Evolutionary conservation across 2,329 filamentous ascomycete species (phyloP).

Genomic region (Paraphoma sp.): DNA sequence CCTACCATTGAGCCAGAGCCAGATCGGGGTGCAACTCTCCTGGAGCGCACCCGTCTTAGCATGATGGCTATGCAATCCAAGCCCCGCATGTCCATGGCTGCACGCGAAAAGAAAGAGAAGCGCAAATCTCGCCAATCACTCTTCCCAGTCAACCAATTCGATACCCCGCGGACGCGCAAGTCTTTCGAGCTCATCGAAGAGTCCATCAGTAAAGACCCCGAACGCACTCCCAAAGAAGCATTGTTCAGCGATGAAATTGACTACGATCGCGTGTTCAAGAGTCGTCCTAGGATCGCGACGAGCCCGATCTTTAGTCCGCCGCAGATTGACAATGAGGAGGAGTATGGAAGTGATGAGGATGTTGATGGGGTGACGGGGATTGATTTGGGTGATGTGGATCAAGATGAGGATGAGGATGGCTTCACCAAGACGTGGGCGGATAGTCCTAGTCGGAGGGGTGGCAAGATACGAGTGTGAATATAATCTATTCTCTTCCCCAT

Average conservation of each 20-base stretch:
- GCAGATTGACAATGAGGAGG: slow-evolving; percentile 6
- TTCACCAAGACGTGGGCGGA: slow-evolving; percentile 36
- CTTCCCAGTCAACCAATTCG: slow-evolving; percentile 64
- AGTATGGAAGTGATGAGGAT: slow-evolving; percentile 13
- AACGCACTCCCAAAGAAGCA: slow-evolving; percentile 66
- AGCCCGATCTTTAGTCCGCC: slow-evolving; percentile 65
- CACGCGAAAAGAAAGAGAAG: slow-evolving; percentile 21
- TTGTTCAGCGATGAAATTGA: slow-evolving; percentile 75
- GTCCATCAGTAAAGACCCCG: slow-evolving; percentile 21
- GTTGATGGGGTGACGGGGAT: slow-evolving; percentile 40
- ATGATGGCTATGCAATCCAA: slow-evolving; percentile 68
- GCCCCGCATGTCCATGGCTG: slow-evolving; percentile 18
- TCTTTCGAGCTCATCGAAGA: slow-evolving; percentile 31
- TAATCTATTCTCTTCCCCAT: too few species aligned
- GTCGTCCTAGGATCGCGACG: slow-evolving; percentile 77
- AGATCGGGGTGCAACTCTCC: slow-evolving; percentile 52
- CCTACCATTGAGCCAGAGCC: slow-evolving; percentile 13
- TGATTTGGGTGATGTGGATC: slow-evolving; percentile 41
- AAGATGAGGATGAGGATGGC: slow-evolving; percentile 31
- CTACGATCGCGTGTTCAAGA: slow-evolving; percentile 84
- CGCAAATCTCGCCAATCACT: slow-evolving; percentile 37
- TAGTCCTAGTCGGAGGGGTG: slow-evolving; percentile 36
- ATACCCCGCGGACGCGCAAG: slow-evolving; percentile 55
- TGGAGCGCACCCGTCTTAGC: slow-evolving; percentile 80
- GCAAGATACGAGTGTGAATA: slow-evolving; percentile 1